phyloP scores from a whole-genome alignment of 768 basidiomycete species.

The Crepidotus variabilis region DNA sequence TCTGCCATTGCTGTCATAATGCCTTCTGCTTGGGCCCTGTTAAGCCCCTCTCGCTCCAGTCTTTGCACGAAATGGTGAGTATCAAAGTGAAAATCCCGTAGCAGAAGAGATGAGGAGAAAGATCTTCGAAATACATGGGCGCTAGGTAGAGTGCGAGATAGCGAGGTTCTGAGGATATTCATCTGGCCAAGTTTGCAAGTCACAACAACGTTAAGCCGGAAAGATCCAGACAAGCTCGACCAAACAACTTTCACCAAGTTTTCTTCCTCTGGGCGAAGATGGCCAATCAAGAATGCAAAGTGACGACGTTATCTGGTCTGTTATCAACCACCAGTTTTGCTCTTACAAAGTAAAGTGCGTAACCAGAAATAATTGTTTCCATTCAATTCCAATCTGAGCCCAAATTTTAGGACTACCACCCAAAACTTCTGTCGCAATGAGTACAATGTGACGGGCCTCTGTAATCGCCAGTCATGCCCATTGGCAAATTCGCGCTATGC shows the following conservation, averaged over 20 bases:
- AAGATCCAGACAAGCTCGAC: neutral
- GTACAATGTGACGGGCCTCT: slow-evolving; percentile 97
- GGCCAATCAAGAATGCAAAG: slow-evolving; percentile 57
- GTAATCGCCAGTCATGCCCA: slow-evolving; percentile 93
- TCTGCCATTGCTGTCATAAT: slow-evolving; percentile 97
- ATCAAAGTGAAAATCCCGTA: slow-evolving; percentile 79
- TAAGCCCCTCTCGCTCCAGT: slow-evolving; percentile 84
- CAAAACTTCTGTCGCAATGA: slow-evolving; percentile 99
- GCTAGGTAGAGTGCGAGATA: neutral
- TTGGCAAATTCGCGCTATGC: slow-evolving; percentile 98
- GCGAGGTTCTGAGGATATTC: neutral
- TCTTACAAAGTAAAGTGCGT: slow-evolving; percentile 99
- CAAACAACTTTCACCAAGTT: neutral
- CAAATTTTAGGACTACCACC: slow-evolving; percentile 66
- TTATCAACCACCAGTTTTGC: slow-evolving; percentile 93
- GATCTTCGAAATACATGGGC: neutral
- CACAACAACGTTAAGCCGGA: too few species aligned
- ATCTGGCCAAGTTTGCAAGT: neutral
- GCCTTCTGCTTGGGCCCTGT: slow-evolving; percentile 89
- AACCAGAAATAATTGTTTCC: neutral
- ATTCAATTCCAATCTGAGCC: slow-evolving; percentile 6
- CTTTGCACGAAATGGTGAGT: slow-evolving; percentile 94
- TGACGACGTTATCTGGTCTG: slow-evolving; percentile 99
- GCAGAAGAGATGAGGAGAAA: slow-evolving; percentile 25
- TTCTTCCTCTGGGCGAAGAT: neutral